phyloP scores from a whole-genome alignment of 2,329 filamentous ascomycete species.

The Sphaerostilbella broomeana region DNA sequence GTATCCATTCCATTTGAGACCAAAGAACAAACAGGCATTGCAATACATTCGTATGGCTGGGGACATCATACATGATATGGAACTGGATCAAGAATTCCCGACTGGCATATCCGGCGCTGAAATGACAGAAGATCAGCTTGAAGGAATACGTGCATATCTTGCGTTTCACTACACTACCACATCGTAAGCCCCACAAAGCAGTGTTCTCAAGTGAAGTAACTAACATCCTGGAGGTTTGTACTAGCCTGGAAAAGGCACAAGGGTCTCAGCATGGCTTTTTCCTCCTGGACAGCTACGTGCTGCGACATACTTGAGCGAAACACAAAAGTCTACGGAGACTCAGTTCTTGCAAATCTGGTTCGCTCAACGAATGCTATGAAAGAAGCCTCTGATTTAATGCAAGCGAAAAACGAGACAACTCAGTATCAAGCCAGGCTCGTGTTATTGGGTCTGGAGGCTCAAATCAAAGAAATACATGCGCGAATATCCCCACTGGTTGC shows the following conservation, averaged over 20 bases:
- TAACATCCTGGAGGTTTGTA: conserved; percentile 29
- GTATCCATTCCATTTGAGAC: conserved; percentile 50
- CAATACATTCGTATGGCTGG: conserved; percentile 48
- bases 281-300: conserved; percentile 38
- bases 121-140: conserved; percentile 27
- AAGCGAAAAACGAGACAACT: conserved; percentile 21
- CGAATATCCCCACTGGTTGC: conserved; percentile 30
- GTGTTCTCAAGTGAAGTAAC: not conserved
- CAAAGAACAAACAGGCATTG: conserved; percentile 41
- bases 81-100: conserved; percentile 36
- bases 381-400: conserved; percentile 30
- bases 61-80: conserved; percentile 44
- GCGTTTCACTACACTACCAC: conserved; percentile 38
- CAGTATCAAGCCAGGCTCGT: conserved; percentile 39
- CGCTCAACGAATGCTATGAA: conserved; percentile 35
- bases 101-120: not conserved
- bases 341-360: conserved; percentile 37
- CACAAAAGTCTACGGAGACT: conserved; percentile 33
- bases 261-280: conserved; percentile 28
- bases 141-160: conserved; percentile 40
- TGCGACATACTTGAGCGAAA: conserved; percentile 37
- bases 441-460: conserved; percentile 41
- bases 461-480: conserved; percentile 36
- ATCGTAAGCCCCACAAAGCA: conserved; percentile 27
- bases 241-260: conserved; percentile 33